Evolutionary conservation across 2,329 filamentous ascomycete species (phyloP).

Genomic region (Parastagonospora avenae): DNA sequence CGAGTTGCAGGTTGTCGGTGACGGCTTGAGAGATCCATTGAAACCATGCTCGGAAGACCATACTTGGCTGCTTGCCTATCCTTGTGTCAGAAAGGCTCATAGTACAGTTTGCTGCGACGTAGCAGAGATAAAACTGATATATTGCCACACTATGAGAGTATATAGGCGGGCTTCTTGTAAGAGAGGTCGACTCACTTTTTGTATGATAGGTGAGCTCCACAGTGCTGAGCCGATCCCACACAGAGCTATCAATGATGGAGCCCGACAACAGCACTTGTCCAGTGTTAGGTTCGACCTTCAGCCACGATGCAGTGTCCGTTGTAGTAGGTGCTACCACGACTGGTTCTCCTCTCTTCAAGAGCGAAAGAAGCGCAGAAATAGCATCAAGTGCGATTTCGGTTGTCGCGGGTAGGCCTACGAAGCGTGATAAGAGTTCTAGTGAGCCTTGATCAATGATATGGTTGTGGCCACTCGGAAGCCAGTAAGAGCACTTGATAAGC

Average conservation of each 20-base stretch:
- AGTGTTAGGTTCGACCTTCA: background rate
- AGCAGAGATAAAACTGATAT: too few species aligned
- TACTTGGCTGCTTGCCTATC: conserved; percentile 13
- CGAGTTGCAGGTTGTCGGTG: conserved; percentile 16
- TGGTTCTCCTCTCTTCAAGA: conserved; percentile 9
- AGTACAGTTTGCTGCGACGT: too few species aligned
- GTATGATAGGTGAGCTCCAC: conserved; percentile 26
- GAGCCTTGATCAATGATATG: conserved; percentile 27
- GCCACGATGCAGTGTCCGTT: conserved; percentile 3
- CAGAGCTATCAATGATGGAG: conserved; percentile 22
- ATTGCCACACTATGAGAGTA: too few species aligned
- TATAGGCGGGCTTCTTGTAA: background rate
- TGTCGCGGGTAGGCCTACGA: conserved; percentile 25
- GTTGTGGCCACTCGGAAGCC: conserved; percentile 24
- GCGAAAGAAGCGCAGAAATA: conserved; percentile 33
- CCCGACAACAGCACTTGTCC: conserved; percentile 4
- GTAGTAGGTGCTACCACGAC: conserved; percentile 7
- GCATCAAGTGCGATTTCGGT: conserved; percentile 30
- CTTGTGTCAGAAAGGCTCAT: background rate
- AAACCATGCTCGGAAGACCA: conserved; percentile 43
- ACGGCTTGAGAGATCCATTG: conserved; percentile 39
- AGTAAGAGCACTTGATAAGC: conserved; percentile 41
- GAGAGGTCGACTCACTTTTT: background rate
- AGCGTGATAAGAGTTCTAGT: conserved; percentile 20
- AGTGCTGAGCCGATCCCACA: conserved; percentile 27